A percentile compares a stretch with the other conserved stretches of the same genome.
Evolutionary conservation across 1,284 basidiomycete species (phyloP).

Genomic region (Irpex rosettiformis): DNA sequence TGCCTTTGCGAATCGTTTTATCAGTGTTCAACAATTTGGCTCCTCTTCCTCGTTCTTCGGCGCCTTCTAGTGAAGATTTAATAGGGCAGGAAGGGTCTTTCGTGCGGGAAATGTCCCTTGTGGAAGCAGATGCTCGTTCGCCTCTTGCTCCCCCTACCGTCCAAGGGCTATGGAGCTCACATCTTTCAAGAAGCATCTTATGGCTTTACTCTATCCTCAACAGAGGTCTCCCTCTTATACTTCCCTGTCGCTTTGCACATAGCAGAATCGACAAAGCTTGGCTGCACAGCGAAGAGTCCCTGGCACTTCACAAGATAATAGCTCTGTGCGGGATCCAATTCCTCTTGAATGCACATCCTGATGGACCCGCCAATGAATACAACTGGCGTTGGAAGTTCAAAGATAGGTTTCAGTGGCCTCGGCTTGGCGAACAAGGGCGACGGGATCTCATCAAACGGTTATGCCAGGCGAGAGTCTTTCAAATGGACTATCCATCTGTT

Average conservation of each 20-base stretch:
- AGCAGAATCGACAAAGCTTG: background rate
- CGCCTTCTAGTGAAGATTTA: background rate
- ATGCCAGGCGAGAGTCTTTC: constrained; percentile 33
- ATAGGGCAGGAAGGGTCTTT: background rate
- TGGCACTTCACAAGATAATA: constrained; percentile 4
- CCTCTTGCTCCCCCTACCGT: background rate
- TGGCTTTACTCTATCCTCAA: constrained; percentile 24
- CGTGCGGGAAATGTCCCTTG: background rate
- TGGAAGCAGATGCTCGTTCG: constrained; percentile 1
- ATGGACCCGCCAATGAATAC: background rate
- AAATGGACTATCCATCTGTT: constrained; percentile 41
- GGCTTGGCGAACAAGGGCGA: constrained; percentile 29
- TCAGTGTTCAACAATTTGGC: constrained; percentile 2
- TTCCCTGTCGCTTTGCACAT: constrained; percentile 15
- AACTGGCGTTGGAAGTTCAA: background rate
- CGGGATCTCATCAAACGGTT: background rate
- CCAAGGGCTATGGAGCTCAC: background rate
- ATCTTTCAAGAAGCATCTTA: constrained; percentile 12
- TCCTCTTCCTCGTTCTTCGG: background rate
- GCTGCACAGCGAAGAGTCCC: background rate
- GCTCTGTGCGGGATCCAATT: background rate
- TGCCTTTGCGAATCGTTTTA: background rate
- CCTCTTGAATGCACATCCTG: background rate
- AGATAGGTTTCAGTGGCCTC: constrained; percentile 15
- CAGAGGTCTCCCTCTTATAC: constrained; percentile 22